phyloP scores from a whole-genome alignment of 805 yeast genomes.

The Yarrowia deformans region DNA sequence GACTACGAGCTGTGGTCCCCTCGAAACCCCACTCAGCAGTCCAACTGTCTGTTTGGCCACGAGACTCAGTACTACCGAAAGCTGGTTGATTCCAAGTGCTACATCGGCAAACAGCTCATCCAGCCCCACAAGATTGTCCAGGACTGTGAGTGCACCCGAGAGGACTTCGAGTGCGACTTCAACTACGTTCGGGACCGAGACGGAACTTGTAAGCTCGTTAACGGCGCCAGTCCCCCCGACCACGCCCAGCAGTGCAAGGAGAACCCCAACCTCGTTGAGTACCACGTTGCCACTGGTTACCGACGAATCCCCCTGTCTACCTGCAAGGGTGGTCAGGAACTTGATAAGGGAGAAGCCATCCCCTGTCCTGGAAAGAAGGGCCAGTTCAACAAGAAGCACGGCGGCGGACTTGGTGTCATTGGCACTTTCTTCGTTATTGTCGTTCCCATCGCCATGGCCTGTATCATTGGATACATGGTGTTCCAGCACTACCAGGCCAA shows the following conservation, averaged over 20 bases:
- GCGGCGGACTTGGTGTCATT: slow-evolving; percentile 60
- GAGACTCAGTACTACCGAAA: slow-evolving; percentile 66
- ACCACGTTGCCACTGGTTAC: slow-evolving; percentile 90
- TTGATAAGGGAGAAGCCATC: slow-evolving; percentile 68
- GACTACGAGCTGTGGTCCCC: slow-evolving; percentile 76
- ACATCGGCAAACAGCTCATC: slow-evolving; percentile 49
- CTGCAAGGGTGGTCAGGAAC: slow-evolving; percentile 78
- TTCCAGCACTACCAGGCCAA: slow-evolving; percentile 82
- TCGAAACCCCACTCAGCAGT: slow-evolving; percentile 57
- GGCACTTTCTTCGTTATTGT: slow-evolving; percentile 60
- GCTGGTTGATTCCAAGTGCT: slow-evolving; percentile 68
- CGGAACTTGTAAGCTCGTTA: slow-evolving; percentile 86
- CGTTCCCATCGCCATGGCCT: slow-evolving; percentile 62
- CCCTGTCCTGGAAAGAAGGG: slow-evolving; percentile 89
- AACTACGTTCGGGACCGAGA: slow-evolving; percentile 73
- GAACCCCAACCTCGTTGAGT: slow-evolving; percentile 65
- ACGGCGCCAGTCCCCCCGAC: slow-evolving; percentile 73
- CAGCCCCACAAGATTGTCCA: slow-evolving; percentile 64
- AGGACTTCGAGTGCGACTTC: slow-evolving; percentile 93
- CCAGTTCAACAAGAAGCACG: slow-evolving; percentile 62
- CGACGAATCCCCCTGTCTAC: slow-evolving; percentile 85
- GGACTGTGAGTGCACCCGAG: slow-evolving; percentile 84
- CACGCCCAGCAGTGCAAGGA: slow-evolving; percentile 65
- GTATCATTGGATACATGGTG: slow-evolving; percentile 68
- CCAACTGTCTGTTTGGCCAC: slow-evolving; percentile 74